Base-by-base conservation (phyloP, 805 yeast genomes). In the Lipomyces yamanashiensis region DNA sequence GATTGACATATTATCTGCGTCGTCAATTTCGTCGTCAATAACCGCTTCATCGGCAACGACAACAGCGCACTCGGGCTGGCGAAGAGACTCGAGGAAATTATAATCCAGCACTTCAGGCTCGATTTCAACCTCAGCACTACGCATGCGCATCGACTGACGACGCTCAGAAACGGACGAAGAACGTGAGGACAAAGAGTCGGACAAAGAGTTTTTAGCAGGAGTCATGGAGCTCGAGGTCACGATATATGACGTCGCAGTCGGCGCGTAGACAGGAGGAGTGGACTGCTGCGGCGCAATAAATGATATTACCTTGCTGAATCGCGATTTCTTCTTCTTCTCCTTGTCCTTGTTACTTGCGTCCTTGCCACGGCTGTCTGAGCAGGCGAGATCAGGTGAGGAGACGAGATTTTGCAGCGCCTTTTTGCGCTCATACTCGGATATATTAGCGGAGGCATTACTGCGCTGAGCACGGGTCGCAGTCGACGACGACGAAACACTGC, bases 1-100 rank as follows among this genome's bases (percentile, higher is more conserved):
- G 54, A 63, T 60, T n/a, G 67, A 63, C 53, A 44, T 17, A 17
- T 61, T 47, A 41, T 62, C 66, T 8, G 41, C 61, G n/a, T 23
- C 59, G 9, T 33, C 48, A 8, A 15, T 15, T 10, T 21, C 48
- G 7, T 45, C 55, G 10, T 47, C 36, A n/a, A n/a, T 7, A 7
- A 8, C 51, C 28, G 28, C 36, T 12, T 43, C 36, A 34, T 33
- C 44, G 39, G 51, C 43, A 13, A 58, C 33, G n/a, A 49, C 49
- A 28, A 50, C 54, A 17, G 48, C 28, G 28, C 28, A 5, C 5
- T 28, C 28, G 28, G 28, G 28, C 5, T 28, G 5, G 28, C 28
- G 28, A 2, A 28, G 28, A 2, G 28, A 28, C 28, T 28, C 28
- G 28, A 28, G 36, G 37, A 62, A 62, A 40, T 58, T 54, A 43